Evolutionary conservation across 768 basidiomycete species (phyloP).

Genomic region (Kwoniella heveanensis): DNA sequence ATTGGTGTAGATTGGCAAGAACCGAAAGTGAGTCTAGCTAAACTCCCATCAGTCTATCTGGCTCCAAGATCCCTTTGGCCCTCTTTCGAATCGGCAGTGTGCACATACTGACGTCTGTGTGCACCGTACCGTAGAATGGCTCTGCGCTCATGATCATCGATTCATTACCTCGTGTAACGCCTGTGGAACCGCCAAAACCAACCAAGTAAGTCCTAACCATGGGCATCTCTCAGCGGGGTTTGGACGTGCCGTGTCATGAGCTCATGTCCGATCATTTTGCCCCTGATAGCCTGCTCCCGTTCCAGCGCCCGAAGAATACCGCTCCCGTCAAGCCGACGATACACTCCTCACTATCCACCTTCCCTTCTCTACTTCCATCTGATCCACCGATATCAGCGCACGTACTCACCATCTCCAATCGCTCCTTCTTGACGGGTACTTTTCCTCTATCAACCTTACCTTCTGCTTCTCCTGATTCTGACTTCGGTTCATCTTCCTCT

Average conservation of each 20-base stretch:
- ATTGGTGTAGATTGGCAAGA: slow-evolving; percentile 20
- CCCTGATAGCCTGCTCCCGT: slow-evolving; percentile 30
- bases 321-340: slow-evolving; percentile 18
- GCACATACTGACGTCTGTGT: neutral
- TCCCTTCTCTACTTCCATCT: slow-evolving; percentile 37
- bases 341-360: slow-evolving; percentile 26
- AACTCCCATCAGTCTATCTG: too few relatives aligned
- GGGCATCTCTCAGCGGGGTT: too few relatives aligned
- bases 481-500: too few relatives aligned
- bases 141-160: slow-evolving; percentile 37
- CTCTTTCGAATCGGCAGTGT: neutral
- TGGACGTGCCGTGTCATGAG: too few relatives aligned
- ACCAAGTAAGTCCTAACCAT: slow-evolving; percentile 36
- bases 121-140: slow-evolving; percentile 25
- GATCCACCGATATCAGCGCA: slow-evolving; percentile 19
- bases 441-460: slow-evolving; percentile 15
- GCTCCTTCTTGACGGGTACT: slow-evolving; percentile 37
- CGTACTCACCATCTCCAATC: slow-evolving; percentile 21
- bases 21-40: slow-evolving; percentile 21
- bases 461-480: too few relatives aligned
- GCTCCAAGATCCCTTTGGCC: neutral
- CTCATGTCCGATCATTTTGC: too few relatives aligned
- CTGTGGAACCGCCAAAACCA: slow-evolving; percentile 45
- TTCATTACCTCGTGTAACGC: slow-evolving; percentile 36
- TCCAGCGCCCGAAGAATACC: slow-evolving; percentile 20